Conservation (phyloP, 2,329 filamentous ascomycete genomes). For the Plenodomus lindquistii region DNA sequence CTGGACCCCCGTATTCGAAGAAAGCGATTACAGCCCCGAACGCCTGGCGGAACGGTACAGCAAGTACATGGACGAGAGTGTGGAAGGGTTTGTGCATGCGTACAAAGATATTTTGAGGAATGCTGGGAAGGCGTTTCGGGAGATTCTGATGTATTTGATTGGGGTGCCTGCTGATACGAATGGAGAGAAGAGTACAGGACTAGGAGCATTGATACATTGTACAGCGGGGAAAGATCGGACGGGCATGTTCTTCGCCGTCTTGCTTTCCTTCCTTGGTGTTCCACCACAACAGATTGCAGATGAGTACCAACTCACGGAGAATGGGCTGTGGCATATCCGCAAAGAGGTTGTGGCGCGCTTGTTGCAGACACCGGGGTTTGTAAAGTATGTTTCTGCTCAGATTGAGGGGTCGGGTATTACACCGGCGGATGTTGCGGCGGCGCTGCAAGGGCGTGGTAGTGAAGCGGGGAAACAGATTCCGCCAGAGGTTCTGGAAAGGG, state of each 20-base stretch:
- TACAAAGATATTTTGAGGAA: slow-evolving; percentile 64
- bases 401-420: slow-evolving; percentile 31
- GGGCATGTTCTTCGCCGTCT: slow-evolving; percentile 68
- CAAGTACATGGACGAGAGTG: slow-evolving; percentile 61
- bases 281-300: slow-evolving; percentile 59
- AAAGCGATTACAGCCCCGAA: slow-evolving; percentile 65
- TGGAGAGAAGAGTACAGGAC: slow-evolving; percentile 15
- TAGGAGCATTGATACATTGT: slow-evolving; percentile 70
- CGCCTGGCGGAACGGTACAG: slow-evolving; percentile 63
- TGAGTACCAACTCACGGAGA: slow-evolving; percentile 71
- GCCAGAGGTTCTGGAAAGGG: slow-evolving; percentile 24
- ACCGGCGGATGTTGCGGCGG: slow-evolving; percentile 55
- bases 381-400: slow-evolving; percentile 24
- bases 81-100: slow-evolving; percentile 64
- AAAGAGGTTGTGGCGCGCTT: slow-evolving; percentile 57
- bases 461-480: slow-evolving; percentile 49
- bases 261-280: slow-evolving; percentile 67
- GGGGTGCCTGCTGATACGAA: slow-evolving; percentile 29
- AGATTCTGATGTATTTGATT: slow-evolving; percentile 66
- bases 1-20: slow-evolving; percentile 68
- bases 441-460: slow-evolving; percentile 38
- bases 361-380: slow-evolving; percentile 38
- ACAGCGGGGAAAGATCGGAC: slow-evolving; percentile 79
- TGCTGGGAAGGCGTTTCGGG: slow-evolving; percentile 58
- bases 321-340: slow-evolving; percentile 56